Base-by-base conservation (phyloP, 176 grass and related monocot species). In the Phragmites australis region DNA sequence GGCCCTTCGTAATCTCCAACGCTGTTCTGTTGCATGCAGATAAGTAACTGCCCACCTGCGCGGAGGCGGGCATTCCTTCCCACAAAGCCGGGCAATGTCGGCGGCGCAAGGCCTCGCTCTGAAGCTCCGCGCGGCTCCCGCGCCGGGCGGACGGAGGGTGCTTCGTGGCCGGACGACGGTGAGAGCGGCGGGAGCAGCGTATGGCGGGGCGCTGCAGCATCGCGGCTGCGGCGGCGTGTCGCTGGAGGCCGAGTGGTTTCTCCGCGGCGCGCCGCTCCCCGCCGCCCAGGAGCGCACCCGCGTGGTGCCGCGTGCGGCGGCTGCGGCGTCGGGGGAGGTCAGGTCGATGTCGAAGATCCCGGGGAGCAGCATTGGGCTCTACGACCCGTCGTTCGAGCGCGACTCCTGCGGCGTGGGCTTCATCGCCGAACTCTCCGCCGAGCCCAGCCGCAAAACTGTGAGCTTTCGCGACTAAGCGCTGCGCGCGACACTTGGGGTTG, bases 371-470 rank as follows among this genome's bases (percentile, higher is more conserved):
- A 77, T 88, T 40, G 87, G 91, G 42, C 87, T 93, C 37, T 93
- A 93, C 48, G 39, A 90, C 60, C 87, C 91, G 9, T 81, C 91
- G 6, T 74, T 82, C 10, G 91, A 93, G 26, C 85, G 79, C n/a
- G 87, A 93, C 60, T 89, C 91, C 8, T 93, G 91, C 40, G 91
- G 91, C 39, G 87, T 93, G 19, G 91, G 84, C 32, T 89, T 93
- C 45, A 70, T 93, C 25, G 84, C 87, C 1, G 87, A 89, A 37
- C 76, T 93, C 44, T 87, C 87, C 10, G 87, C 49, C 5, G 49
- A 82, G 30, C 77, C 58, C 71, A 84, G 40, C 65, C 76, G 87
- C 80, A 78, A 90, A 77, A 92, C 86, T 0, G 86, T 92, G 42
- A 83, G 86, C 6, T 21, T 57, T 44, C 40, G 67, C 17, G 4